A percentile compares a stretch with the other conserved stretches of the same genome.
phyloP scores from a whole-genome alignment of 805 yeast species.

The Komagataella pseudopastoris region DNA sequence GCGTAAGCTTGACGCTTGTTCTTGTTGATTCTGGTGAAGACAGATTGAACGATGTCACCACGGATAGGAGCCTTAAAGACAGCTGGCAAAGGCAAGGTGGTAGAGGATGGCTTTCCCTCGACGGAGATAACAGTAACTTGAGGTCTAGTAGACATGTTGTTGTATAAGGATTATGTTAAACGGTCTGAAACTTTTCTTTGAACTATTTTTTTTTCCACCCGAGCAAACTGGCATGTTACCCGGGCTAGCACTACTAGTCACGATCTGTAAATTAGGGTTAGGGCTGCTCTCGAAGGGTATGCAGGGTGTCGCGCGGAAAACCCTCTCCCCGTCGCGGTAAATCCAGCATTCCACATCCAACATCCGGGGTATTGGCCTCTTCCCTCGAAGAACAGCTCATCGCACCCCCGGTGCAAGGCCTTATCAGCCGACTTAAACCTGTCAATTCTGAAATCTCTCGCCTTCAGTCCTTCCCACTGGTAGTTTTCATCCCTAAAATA shows the following conservation, averaged over 20 bases:
- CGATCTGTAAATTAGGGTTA: not conserved
- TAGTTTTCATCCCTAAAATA: not conserved
- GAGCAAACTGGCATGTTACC: not conserved
- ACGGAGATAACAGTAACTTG: constrained; percentile 87
- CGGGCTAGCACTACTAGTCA: not conserved
- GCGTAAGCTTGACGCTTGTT: constrained; percentile 99
- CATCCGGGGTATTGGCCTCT: not conserved
- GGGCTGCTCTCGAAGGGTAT: not conserved
- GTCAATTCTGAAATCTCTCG: not conserved
- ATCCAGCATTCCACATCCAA: not conserved
- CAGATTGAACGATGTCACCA: constrained; percentile 98
- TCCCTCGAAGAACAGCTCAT: not conserved
- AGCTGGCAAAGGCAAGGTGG: constrained; percentile 90
- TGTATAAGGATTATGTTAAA: not conserved
- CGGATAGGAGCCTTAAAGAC: constrained; percentile 99
- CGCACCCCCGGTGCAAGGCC: not conserved
- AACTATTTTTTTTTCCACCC: not conserved
- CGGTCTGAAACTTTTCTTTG: not conserved
- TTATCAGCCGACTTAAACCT: not conserved
- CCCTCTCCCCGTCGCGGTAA: not conserved
- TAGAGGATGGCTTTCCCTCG: constrained; percentile 74
- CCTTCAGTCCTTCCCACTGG: not conserved
- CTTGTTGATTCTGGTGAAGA: constrained; percentile 96
- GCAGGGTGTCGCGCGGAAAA: too few relatives aligned
- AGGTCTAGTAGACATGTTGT: constrained; percentile 57